Evolutionary conservation across 2,329 filamentous ascomycete species (phyloP), one percentile per base, ranked within the genome.

Genomic region (Pezicula neosporulosa): DNA sequence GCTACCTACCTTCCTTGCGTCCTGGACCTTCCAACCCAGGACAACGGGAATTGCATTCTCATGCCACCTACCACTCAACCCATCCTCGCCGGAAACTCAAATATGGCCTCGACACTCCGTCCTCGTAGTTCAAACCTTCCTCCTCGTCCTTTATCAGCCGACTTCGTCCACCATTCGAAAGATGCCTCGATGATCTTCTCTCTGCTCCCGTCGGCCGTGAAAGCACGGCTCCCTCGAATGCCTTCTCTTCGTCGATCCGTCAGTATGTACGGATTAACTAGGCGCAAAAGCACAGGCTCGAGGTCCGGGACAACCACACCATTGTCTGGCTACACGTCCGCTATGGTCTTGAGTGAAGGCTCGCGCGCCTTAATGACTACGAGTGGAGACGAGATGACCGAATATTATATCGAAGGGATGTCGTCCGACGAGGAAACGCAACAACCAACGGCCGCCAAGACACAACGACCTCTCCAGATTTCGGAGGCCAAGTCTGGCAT

Each of bases 201-300:
- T 6, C 72, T 83, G 51, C 73, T 83, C 7, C 80, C 81, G 4
- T 68, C 71, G 1, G 70, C 78, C 4, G 68, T 84, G 5, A 76
- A 78, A 59, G 76, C 71, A 35, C 71, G 75, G 51, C 68, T 83
- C 19, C 75, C 76, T 3, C 72, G 71, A 6, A 68, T 83, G 8
- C 72, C 74, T 28, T 80, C 77, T 5, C 66, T 83, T 41, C 69
- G 71, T 30, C 66, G 66, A 46, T 72, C 70, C 10, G 68, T 70
- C 41, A 72, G 66, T 28, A 55, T 54, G 53, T 58, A 62, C 44
- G 57, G 58, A 12, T 28, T 57, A 12, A 48, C 49, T 9, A 42
- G 50, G 13, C 44, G 47, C 6, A 57, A 56, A 0, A 62, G 60
- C 1, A 60, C 63, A 28, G 60, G 60, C 33, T 66, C 64, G 51